These are phyloP conservation scores for Serendipita vermifera DNA, from an alignment of 768 basidiomycete genomes.

Conservation along the genomic window DNA sequence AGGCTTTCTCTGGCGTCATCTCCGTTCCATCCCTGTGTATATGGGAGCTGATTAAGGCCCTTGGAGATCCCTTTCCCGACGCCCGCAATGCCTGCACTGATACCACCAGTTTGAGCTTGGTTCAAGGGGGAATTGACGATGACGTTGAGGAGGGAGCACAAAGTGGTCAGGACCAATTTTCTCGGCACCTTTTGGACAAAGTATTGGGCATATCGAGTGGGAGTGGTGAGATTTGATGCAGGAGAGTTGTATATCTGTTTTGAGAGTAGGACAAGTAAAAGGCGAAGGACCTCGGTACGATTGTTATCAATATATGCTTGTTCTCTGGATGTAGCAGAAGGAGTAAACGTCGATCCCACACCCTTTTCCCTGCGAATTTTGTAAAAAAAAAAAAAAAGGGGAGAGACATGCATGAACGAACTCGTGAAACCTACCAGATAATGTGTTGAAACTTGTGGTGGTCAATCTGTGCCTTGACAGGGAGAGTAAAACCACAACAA, in stretches of 20 bases:
- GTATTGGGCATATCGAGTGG: constrained; percentile 58
- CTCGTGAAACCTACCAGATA: constrained; percentile 52
- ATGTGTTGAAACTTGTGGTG: constrained; percentile 75
- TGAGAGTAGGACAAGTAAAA: constrained; percentile 78
- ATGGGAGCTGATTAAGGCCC: constrained; percentile 44
- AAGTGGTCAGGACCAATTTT: constrained; percentile 73
- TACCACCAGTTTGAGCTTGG: constrained; percentile 2
- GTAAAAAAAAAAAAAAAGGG: constrained; percentile 5
- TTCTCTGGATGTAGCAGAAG: constrained; percentile 40
- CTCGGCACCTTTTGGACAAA: constrained; percentile 64
- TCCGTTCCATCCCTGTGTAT: constrained; percentile 85
- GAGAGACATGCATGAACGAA: constrained; percentile 1
- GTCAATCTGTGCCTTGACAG: constrained; percentile 59
- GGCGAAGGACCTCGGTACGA: constrained; percentile 79
- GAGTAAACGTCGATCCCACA: constrained; percentile 73
- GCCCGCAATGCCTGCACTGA: constrained; percentile 15
- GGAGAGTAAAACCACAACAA: constrained; percentile 87
- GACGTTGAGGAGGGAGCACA: constrained; percentile 91
- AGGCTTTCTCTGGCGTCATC: constrained; percentile 65
- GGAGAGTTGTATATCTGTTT: constrained; percentile 79
- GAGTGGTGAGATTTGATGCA: constrained; percentile 50
- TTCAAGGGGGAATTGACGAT: constrained; percentile 53
- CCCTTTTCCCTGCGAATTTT: constrained; percentile 69
- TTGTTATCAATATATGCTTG: constrained; percentile 45
- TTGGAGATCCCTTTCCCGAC: constrained; percentile 11